These are phyloP conservation scores for Debaryomyces singareniensis DNA, from an alignment of 1,139 yeast genomes.

Conservation along the genomic window DNA sequence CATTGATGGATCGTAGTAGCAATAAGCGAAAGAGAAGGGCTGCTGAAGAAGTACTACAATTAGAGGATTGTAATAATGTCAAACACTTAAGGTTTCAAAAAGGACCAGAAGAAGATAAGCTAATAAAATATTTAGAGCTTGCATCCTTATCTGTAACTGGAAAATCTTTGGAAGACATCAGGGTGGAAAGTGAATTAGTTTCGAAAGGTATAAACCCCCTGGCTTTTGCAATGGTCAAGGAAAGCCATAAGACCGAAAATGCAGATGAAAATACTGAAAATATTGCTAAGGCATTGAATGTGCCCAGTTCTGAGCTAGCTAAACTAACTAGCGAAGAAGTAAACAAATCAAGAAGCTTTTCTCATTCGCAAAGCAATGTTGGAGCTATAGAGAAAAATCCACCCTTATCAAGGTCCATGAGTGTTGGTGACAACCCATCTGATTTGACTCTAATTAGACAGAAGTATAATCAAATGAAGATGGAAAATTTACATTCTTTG, in stretches of 20 bases:
- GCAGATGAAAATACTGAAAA: neutral
- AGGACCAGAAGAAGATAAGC: conserved; percentile 4
- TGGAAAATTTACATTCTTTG: conserved; percentile 17
- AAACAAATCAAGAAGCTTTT: conserved; percentile 12
- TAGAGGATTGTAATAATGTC: neutral
- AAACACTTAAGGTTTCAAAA: too few species aligned
- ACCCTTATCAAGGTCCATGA: conserved; percentile 1
- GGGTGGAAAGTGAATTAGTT: conserved; percentile 42
- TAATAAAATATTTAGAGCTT: conserved; percentile 42
- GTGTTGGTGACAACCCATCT: neutral
- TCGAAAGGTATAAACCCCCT: conserved; percentile 45
- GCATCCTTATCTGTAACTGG: conserved; percentile 53
- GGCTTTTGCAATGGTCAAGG: conserved; percentile 9
- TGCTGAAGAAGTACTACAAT: neutral
- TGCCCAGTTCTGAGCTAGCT: conserved; percentile 3
- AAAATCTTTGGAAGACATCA: conserved; percentile 41
- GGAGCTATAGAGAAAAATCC: neutral
- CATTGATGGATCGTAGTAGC: conserved; percentile 1
- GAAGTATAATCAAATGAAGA: neutral
- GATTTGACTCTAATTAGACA: neutral
- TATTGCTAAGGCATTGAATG: neutral
- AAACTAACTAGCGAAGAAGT: too few species aligned
- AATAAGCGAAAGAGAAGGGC: neutral
- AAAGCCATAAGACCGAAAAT: neutral
- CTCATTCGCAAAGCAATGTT: conserved; percentile 1